phyloP scores from a whole-genome alignment of 768 basidiomycete genomes.

The Rubroboletus satanas region DNA sequence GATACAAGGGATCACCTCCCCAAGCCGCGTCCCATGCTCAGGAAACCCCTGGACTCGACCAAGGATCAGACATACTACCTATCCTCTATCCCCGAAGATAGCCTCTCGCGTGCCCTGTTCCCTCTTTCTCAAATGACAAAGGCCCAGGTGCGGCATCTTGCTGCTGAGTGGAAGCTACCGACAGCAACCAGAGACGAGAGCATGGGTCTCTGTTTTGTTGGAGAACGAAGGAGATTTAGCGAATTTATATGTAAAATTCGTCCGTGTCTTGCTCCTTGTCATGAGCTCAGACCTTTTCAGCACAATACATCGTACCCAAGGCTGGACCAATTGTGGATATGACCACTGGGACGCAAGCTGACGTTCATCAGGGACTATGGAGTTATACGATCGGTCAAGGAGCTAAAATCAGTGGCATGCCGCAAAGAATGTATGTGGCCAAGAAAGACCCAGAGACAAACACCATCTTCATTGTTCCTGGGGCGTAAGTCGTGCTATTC shows the following conservation, averaged over 20 bases:
- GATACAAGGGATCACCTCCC: constrained; percentile 8
- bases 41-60: constrained; percentile 49
- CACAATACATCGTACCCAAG: constrained; percentile 67
- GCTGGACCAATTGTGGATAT: constrained; percentile 68
- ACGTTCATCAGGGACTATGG: constrained; percentile 74
- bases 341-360: constrained; percentile 50
- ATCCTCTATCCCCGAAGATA: constrained; percentile 65
- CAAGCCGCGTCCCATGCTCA: constrained; percentile 45
- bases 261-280: neutral
- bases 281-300: constrained; percentile 36
- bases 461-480: constrained; percentile 71
- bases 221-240: constrained; percentile 68
- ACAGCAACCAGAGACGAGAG: constrained; percentile 79
- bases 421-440: constrained; percentile 65
- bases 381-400: constrained; percentile 83
- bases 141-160: constrained; percentile 67
- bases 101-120: constrained; percentile 69
- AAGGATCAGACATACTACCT: constrained; percentile 96
- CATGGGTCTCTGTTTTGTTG: constrained; percentile 95
- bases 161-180: constrained; percentile 55
- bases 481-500: constrained; percentile 44
- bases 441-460: constrained; percentile 63
- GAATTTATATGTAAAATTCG: constrained; percentile 62
- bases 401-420: constrained; percentile 60
- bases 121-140: constrained; percentile 72